Evolutionary conservation across 352 stramenopile genomes (phyloP), one percentile per base, ranked within the genome.

Genomic region (Pythium apleroticum): DNA sequence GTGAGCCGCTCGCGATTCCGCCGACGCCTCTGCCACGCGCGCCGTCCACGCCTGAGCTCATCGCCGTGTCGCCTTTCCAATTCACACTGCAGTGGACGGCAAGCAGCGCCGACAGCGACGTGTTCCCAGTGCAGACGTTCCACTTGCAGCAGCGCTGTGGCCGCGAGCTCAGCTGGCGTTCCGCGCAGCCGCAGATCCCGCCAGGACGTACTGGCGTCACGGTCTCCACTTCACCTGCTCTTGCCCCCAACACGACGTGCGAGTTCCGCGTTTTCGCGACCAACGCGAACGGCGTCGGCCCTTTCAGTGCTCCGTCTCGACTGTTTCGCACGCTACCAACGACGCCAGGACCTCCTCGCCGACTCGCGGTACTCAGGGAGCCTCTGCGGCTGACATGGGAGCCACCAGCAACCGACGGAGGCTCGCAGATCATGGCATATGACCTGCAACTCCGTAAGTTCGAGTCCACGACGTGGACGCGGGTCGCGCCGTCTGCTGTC

Each of bases 111-210:
- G 39, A 27, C 5, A 30, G 14, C 0, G 7, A 43, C 25, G 15
- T 78, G 4, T 89, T 91, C 35, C 78, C 77, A 15, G 64, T 87
- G 4, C 45, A 59, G 0, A 63, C 63, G 30, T 91, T 80, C 35
- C 73, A 70, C 10, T 50, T 74, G 1, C 82, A 91, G 56, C 80
- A 89, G 25, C 68, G 76, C n/a, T 91, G 82, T 37, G 68, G 72
- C 25, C 37, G 33, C 12, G 75, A 88, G 4, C 55, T 81, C 20
- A 70, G 60, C n/a, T 91, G 82, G 82, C 71, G 64, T 0, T 80
- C 75, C 11, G 70, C 78, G 55, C 54, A 33, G 24, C 77, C 10
- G n/a, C 56, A 2, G 33, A 30, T 89, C 3, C 4, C 60, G 5
- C 75, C 74, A 9, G 75, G 72, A 5, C 62, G 57, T 24, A 74